Conservation (phyloP, 371 early-diverging fungal genomes). For the Cokeromyces recurvatus region DNA sequence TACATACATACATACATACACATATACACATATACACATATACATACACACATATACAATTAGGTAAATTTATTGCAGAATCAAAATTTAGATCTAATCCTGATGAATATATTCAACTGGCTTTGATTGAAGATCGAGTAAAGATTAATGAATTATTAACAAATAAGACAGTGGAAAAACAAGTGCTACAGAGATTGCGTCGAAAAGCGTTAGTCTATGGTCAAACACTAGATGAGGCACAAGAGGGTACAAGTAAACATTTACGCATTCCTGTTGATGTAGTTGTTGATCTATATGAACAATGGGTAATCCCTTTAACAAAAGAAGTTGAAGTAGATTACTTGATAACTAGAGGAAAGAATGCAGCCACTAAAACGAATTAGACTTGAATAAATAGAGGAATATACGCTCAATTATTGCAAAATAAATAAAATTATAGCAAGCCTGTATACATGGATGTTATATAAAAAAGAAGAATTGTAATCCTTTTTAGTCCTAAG, state of each 20-base stretch:
- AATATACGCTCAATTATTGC: too few relatives aligned
- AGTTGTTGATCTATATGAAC: constrained; percentile 84
- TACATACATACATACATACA: too few relatives aligned
- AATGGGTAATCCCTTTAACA: constrained; percentile 84
- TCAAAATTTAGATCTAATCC: constrained; percentile 86
- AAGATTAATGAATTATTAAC: constrained; percentile 84
- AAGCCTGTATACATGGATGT: too few relatives aligned
- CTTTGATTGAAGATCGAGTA: constrained; percentile 67
- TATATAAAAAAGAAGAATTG: too few relatives aligned
- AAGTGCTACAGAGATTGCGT: constrained; percentile 74
- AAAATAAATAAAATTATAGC: too few relatives aligned
- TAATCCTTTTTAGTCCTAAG: too few relatives aligned
- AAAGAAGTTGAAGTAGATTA: constrained; percentile 94
- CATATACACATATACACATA: too few relatives aligned
- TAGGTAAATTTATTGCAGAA: constrained; percentile 94
- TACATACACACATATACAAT: too few relatives aligned
- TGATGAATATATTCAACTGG: constrained; percentile 79
- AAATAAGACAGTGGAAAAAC: constrained; percentile 77
- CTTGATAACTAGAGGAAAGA: constrained; percentile 60
- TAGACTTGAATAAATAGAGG: too few relatives aligned
- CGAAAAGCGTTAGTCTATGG: constrained; percentile 92
- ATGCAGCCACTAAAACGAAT: too few relatives aligned
- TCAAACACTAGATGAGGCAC: constrained; percentile 65
- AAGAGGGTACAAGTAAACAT: constrained; percentile 32
- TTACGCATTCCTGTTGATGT: constrained; percentile 66